Percentiles rank a stretch among this genome's conserved stretches.
These are phyloP conservation scores for Ilex aquifolium DNA, from an alignment of 257 asterid genomes.

Conservation along the genomic window DNA sequence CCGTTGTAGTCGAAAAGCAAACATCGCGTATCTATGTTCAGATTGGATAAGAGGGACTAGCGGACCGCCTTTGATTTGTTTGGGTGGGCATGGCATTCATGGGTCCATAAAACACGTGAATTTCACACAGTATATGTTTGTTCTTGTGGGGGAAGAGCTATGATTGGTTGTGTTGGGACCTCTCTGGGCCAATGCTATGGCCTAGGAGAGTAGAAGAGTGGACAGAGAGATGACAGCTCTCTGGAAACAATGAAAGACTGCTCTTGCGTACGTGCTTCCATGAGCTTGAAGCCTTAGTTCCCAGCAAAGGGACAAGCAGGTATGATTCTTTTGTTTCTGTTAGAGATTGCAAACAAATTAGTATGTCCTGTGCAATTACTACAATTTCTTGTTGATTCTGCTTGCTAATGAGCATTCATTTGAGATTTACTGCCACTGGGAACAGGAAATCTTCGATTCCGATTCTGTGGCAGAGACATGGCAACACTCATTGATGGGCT, in stretches of 20 bases:
- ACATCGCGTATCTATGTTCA: constrained; percentile 41
- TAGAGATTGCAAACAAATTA: neutral
- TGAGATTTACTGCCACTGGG: no score
- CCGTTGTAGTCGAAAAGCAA: constrained; percentile 27
- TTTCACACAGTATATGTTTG: constrained; percentile 17
- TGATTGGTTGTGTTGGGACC: constrained; percentile 41
- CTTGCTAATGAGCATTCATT: no score
- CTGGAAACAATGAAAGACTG: constrained; percentile 1
- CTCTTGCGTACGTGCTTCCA: neutral
- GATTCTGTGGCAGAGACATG: no score
- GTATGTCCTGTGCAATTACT: constrained; percentile 3
- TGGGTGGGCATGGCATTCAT: constrained; percentile 19
- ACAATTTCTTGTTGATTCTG: neutral
- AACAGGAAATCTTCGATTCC: no score
- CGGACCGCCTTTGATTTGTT: constrained; percentile 24
- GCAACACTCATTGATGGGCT: constrained; percentile 1
- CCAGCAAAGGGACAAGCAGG: constrained; percentile 12
- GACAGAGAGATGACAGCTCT: constrained; percentile 7
- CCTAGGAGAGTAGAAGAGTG: constrained; percentile 11
- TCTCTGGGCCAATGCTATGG: constrained; percentile 13
- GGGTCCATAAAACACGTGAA: constrained; percentile 62
- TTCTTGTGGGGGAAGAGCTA: constrained; percentile 10
- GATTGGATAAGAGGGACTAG: constrained; percentile 59
- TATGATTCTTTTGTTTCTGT: constrained; percentile 12
- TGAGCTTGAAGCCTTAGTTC: constrained; percentile 11